Evolutionary conservation across 371 early-diverging fungal genomes (phyloP).

Genomic region (Mucor piriformis): DNA sequence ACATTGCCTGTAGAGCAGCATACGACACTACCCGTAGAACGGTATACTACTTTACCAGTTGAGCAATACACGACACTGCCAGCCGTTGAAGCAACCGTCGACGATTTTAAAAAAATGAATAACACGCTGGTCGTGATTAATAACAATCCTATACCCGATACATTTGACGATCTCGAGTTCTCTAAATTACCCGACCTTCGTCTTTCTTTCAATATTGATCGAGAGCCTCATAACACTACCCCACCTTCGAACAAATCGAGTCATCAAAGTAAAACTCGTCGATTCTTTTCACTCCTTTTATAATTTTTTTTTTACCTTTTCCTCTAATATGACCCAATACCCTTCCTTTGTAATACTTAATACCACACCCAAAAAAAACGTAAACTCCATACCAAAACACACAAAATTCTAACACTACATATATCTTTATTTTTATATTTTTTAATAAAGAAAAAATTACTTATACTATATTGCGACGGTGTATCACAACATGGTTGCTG

Average conservation of each 20-base stretch:
- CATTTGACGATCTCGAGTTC: conserved; percentile 28
- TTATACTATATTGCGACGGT: too few relatives aligned
- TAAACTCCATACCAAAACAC: neutral
- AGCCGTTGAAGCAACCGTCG: neutral
- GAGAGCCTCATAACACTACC: neutral
- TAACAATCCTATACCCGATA: conserved; percentile 5
- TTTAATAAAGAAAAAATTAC: too few relatives aligned
- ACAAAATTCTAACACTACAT: too few relatives aligned
- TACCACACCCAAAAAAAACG: neutral
- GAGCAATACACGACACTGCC: neutral
- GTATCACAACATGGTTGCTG: too few relatives aligned
- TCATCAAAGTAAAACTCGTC: conserved; percentile 25
- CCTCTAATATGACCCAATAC: conserved; percentile 9
- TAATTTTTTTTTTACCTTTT: conserved; percentile 9
- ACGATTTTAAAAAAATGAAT: neutral
- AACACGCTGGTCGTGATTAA: conserved; percentile 35
- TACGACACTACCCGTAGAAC: neutral
- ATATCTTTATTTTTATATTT: too few relatives aligned
- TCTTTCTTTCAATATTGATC: conserved; percentile 26
- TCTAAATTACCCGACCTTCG: conserved; percentile 26
- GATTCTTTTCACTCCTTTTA: conserved; percentile 38
- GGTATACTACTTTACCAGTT: neutral
- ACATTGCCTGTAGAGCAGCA: conserved; percentile 7
- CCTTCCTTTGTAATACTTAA: neutral
- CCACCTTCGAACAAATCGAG: conserved; percentile 21